Conservation (phyloP, 2,329 filamentous ascomycete species). For the Emergomyces orientalis region DNA sequence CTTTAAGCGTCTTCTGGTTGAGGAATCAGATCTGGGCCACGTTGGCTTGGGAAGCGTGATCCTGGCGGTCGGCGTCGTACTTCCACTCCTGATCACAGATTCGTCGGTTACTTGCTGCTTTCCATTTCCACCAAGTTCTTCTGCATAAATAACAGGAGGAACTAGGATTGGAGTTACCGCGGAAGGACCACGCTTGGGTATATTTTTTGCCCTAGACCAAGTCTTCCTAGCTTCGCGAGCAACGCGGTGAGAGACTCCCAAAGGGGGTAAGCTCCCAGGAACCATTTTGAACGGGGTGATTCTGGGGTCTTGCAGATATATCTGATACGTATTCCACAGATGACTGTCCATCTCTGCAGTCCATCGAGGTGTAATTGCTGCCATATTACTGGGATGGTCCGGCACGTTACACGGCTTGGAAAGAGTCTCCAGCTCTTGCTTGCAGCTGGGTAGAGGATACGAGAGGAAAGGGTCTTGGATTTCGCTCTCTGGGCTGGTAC, state of each 20-base stretch:
- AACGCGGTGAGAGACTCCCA: constrained; percentile 56
- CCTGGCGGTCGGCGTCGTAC: constrained; percentile 39
- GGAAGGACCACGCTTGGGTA: constrained; percentile 18
- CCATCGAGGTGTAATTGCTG: constrained; percentile 36
- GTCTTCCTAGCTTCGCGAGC: constrained; percentile 52
- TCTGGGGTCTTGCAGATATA: constrained; percentile 56
- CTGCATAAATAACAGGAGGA: neutral
- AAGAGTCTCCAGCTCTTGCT: constrained; percentile 32
- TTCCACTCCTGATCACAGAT: constrained; percentile 32
- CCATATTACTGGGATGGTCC: constrained; percentile 18
- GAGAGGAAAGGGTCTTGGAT: constrained; percentile 46
- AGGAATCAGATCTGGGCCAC: constrained; percentile 51
- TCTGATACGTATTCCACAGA: constrained; percentile 57
- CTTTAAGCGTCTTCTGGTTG: constrained; percentile 50
- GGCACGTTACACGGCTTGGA: constrained; percentile 25
- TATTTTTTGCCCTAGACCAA: constrained; percentile 43
- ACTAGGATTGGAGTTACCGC: neutral
- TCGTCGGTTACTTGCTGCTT: constrained; percentile 10
- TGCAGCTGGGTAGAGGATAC: constrained; percentile 33
- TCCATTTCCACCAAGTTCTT: constrained; percentile 9
- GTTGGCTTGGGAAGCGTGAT: constrained; percentile 27
- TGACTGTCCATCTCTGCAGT: constrained; percentile 57
- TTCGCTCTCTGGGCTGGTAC: constrained; percentile 53
- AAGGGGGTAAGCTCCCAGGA: constrained; percentile 53
- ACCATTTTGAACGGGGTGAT: constrained; percentile 60